Evolutionary conservation across 306 rosid species (phyloP).

Genomic region (Bauhinia variegata): DNA sequence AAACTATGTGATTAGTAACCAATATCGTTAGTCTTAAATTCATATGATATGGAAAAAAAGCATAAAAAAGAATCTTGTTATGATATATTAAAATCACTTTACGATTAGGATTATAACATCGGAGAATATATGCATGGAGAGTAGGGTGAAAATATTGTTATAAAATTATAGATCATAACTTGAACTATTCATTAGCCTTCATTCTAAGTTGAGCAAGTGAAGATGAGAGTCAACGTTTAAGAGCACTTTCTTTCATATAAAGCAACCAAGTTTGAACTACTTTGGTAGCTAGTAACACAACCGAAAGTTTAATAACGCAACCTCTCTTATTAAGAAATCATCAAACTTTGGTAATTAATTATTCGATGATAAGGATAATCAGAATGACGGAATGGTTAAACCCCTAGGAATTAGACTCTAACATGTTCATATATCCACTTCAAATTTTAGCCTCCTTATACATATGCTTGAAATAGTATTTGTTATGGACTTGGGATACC

Average conservation of each 20-base stretch:
- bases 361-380: conserved; percentile 7
- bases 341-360: neutral
- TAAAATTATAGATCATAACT: neutral
- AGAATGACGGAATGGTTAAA: too few relatives aligned
- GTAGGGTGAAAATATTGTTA: conserved; percentile 16
- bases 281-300: conserved; percentile 31
- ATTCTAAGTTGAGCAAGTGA: too few relatives aligned
- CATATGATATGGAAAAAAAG: too few relatives aligned
- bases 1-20: too few relatives aligned
- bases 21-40: too few relatives aligned
- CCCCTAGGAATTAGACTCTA: too few relatives aligned
- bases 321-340: conserved; percentile 11
- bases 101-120: neutral
- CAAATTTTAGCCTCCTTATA: conserved; percentile 28
- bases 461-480: too few relatives aligned
- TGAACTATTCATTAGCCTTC: neutral
- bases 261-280: conserved; percentile 12
- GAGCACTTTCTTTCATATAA: too few relatives aligned
- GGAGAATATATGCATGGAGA: conserved; percentile 14
- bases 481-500: too few relatives aligned
- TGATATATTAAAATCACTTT: neutral
- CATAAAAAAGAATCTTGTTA: neutral
- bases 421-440: too few relatives aligned
- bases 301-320: conserved; percentile 32
- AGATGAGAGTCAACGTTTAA: conserved; percentile 27